phyloP scores from a whole-genome alignment of 129 eudicot genomes.

The Silybum marianum region DNA sequence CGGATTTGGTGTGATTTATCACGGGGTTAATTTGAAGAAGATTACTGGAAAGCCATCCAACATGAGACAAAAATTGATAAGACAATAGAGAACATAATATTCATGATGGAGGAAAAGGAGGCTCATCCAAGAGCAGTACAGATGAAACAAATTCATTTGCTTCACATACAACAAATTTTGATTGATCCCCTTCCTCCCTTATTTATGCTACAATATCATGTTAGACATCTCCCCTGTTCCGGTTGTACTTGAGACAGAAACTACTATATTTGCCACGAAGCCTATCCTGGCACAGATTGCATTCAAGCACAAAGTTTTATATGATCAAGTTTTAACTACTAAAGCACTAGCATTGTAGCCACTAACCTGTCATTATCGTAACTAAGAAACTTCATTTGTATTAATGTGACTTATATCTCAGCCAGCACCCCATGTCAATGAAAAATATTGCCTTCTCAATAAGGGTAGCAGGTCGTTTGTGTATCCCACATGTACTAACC shows the following conservation, averaged over 20 bases:
- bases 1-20: neutral
- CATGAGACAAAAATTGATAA: neutral
- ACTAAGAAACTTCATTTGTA: neutral
- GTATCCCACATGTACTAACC: slow-evolving; percentile 7
- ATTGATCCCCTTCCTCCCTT: neutral
- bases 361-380: neutral
- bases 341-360: neutral
- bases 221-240: neutral
- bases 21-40: neutral
- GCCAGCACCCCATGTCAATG: neutral
- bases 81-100: neutral
- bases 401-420: neutral
- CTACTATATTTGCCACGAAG: neutral
- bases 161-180: neutral
- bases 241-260: neutral
- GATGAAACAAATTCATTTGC: neutral
- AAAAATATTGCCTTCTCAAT: neutral
- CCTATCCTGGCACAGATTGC: neutral
- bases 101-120: neutral
- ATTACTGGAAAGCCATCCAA: neutral
- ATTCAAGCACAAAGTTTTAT: neutral
- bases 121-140: neutral
- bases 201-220: neutral
- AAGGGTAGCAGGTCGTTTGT: neutral
- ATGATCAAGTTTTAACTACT: neutral